Evolutionary conservation across 2,329 filamentous ascomycete species (phyloP).

Genomic region (Capronia americana): DNA sequence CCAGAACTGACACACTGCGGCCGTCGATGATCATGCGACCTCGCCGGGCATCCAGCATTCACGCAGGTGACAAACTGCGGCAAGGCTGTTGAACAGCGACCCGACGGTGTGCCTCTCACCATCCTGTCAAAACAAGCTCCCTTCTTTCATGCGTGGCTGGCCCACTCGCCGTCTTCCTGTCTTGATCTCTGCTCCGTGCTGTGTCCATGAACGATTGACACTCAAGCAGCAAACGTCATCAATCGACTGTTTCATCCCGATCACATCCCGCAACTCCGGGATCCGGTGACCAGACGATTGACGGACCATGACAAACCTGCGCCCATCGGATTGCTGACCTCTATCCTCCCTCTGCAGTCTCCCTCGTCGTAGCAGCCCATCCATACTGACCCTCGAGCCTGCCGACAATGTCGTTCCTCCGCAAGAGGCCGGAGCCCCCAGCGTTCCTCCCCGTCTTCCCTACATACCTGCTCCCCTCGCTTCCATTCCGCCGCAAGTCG

Average conservation of each 20-base stretch:
- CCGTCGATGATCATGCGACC: constrained; percentile 12
- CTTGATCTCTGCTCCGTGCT: not conserved
- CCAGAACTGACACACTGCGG: not conserved
- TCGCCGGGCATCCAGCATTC: not conserved
- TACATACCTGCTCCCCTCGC: constrained; percentile 57
- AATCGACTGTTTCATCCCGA: not conserved
- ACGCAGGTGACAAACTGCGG: not conserved
- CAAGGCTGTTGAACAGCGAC: not conserved
- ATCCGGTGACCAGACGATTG: not conserved
- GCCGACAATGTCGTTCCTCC: constrained; percentile 37
- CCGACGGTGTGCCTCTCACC: not conserved
- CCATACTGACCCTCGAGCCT: not conserved
- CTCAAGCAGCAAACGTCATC: constrained; percentile 7
- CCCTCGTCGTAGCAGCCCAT: not conserved
- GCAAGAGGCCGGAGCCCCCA: constrained; percentile 33
- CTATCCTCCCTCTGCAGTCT: not conserved
- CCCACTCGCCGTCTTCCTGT: constrained; percentile 7
- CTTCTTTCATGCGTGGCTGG: constrained; percentile 9
- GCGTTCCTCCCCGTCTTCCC: constrained; percentile 53
- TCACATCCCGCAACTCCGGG: constrained; percentile 15
- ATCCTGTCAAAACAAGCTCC: not conserved
- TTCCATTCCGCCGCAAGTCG: constrained; percentile 51
- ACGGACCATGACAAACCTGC: constrained; percentile 6
- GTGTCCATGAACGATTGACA: not conserved
- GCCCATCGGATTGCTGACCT: constrained; percentile 6